Conservation (phyloP, 306 rosid species). For the Trichosanthes cucumerina region DNA sequence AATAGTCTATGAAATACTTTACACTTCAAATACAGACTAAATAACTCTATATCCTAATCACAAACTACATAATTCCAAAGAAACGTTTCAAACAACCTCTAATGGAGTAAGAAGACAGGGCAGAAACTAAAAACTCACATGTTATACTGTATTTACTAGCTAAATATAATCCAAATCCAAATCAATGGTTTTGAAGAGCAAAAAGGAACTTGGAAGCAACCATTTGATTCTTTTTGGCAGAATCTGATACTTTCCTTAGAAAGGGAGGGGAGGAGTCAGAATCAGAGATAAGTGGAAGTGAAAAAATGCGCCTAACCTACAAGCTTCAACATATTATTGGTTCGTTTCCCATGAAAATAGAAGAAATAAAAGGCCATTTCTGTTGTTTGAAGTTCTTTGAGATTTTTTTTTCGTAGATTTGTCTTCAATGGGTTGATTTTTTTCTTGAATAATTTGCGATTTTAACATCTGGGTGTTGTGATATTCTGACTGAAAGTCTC, state of each 20-base stretch:
- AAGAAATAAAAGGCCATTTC: neutral
- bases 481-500: neutral
- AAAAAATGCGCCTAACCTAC: neutral
- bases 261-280: constrained; percentile 7
- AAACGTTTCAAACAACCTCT: too few species aligned
- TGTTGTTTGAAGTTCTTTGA: neutral
- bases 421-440: neutral
- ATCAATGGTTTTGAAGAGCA: neutral
- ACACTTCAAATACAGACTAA: too few species aligned
- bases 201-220: neutral
- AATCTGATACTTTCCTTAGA: constrained; percentile 40
- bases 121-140: neutral
- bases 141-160: neutral
- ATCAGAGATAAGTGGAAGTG: constrained; percentile 2
- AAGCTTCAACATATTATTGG: neutral
- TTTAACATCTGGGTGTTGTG: neutral
- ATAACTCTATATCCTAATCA: too few species aligned
- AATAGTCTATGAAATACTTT: too few species aligned
- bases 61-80: too few species aligned
- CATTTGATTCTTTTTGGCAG: constrained; percentile 27
- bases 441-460: neutral
- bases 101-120: too few species aligned
- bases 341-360: neutral
- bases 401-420: neutral
- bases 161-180: neutral